Conservation (phyloP, 352 stramenopile species). For the Globisporangium paroecandrum region DNA sequence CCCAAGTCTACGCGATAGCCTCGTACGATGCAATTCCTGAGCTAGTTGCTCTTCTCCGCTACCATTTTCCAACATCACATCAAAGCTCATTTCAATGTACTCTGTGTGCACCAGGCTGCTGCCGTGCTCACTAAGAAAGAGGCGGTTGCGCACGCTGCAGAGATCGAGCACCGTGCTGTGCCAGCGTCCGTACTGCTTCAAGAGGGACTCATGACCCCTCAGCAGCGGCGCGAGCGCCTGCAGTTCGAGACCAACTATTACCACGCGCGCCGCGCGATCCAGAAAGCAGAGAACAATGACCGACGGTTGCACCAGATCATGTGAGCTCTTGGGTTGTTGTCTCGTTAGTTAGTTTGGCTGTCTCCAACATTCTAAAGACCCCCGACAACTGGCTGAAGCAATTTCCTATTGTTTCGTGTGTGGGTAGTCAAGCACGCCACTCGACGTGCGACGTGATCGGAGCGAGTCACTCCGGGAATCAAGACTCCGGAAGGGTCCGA, state of each 20-base stretch:
- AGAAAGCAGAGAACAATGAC: slow-evolving; percentile 58
- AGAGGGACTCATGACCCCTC: slow-evolving; percentile 72
- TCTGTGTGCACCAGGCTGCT: slow-evolving; percentile 21
- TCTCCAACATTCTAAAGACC: not conserved
- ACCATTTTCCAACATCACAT: not conserved
- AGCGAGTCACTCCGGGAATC: not conserved
- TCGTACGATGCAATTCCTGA: slow-evolving; percentile 12
- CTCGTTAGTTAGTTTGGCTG: not conserved
- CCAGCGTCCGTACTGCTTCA: slow-evolving; percentile 50
- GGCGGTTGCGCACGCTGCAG: slow-evolving; percentile 32
- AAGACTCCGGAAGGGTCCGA: slow-evolving; percentile 16
- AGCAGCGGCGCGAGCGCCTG: slow-evolving; percentile 64
- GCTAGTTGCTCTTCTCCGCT: not conserved
- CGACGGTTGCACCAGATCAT: slow-evolving; percentile 70
- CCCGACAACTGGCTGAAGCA: not conserved
- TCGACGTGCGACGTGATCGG: slow-evolving; percentile 56
- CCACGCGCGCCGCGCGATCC: slow-evolving; percentile 43
- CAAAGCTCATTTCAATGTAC: not conserved
- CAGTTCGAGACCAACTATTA: slow-evolving; percentile 62
- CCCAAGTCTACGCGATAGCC: not conserved
- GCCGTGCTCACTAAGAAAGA: slow-evolving; percentile 52
- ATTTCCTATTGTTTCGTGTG: not conserved
- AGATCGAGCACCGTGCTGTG: slow-evolving; percentile 45
- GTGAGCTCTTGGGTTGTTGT: slow-evolving; percentile 24
- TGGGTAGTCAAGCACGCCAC: slow-evolving; percentile 38